Percentiles rank a stretch among this genome's conserved stretches.
Conservation (phyloP, 306 rosid species). For the Betula pendula region DNA sequence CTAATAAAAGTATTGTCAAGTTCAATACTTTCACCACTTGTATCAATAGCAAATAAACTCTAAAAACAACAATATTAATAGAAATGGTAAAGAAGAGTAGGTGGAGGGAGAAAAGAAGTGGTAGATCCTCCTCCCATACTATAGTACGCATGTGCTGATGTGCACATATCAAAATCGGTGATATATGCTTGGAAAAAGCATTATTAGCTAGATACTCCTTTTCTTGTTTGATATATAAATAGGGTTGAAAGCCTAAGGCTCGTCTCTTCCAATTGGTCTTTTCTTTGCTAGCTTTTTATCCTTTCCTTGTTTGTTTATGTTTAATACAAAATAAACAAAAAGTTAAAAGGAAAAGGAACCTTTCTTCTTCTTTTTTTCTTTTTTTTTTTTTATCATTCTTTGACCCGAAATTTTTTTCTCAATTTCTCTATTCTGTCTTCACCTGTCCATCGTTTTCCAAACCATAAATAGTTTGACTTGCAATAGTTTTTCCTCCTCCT, state of each 20-base stretch:
- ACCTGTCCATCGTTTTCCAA: background rate
- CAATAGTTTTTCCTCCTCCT: background rate
- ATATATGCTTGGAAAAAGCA: constrained; percentile 26
- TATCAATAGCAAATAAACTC: no score
- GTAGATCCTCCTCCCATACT: background rate
- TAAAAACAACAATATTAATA: no score
- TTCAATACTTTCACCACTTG: no score
- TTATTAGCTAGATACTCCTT: background rate
- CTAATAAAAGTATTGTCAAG: no score
- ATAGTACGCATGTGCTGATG: no score
- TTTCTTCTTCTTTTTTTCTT: no score
- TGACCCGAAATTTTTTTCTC: no score
- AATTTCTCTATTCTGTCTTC: background rate
- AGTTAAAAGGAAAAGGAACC: background rate
- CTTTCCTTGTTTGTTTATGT: background rate
- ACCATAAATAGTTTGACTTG: background rate
- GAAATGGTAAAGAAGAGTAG: no score
- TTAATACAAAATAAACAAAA: background rate
- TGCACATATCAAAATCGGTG: constrained; percentile 1
- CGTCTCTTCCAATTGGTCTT: no score
- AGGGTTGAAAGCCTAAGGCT: background rate
- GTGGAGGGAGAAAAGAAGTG: no score
- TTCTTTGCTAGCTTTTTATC: background rate
- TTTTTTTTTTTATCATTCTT: constrained; percentile 27
- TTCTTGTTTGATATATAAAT: background rate